phyloP scores from a whole-genome alignment of 108 stramenopile genomes.

The Nitzschia putrida region DNA sequence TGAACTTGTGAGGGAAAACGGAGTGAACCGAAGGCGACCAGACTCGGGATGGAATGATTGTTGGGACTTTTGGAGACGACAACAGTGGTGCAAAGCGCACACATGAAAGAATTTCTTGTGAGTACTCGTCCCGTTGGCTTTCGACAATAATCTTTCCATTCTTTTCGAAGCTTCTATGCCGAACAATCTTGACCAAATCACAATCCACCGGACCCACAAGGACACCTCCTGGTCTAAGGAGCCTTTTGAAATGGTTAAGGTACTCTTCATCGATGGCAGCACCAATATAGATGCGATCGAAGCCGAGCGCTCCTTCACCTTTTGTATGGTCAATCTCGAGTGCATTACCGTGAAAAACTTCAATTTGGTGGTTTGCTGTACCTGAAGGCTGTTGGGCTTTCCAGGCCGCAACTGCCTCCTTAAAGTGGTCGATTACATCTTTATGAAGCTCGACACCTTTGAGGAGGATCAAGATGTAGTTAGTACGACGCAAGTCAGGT shows the following conservation, averaged over 20 bases:
- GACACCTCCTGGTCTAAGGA: conserved; percentile 81
- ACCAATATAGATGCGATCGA: conserved; percentile 89
- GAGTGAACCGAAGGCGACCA: conserved; percentile 68
- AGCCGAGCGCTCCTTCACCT: conserved; percentile 74
- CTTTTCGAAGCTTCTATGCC: conserved; percentile 30
- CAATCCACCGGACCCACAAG: conserved; percentile 87
- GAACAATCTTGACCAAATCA: conserved; percentile 77
- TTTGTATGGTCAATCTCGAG: conserved; percentile 47
- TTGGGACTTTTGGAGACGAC: conserved; percentile 23
- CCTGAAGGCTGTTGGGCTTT: conserved; percentile 19
- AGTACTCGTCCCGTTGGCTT: conserved; percentile 48
- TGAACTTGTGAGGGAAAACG: conserved; percentile 64
- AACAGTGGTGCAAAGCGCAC: conserved; percentile 76
- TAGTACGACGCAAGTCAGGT: no score
- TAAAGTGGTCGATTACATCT: conserved; percentile 77
- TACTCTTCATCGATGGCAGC: conserved; percentile 63
- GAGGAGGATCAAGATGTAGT: no score
- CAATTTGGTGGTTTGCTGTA: conserved; percentile 41
- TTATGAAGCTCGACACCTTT: conserved; percentile 75
- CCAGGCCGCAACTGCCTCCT: conserved; percentile 65
- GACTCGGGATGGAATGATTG: conserved; percentile 65
- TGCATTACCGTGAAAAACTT: conserved; percentile 78
- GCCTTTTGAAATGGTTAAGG: conserved; percentile 55
- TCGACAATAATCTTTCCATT: conserved; percentile 4
- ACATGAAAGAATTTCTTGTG: conserved; percentile 63